Conservation (phyloP, 441 rosid species). For the Pelargonium myrrhifolium region DNA sequence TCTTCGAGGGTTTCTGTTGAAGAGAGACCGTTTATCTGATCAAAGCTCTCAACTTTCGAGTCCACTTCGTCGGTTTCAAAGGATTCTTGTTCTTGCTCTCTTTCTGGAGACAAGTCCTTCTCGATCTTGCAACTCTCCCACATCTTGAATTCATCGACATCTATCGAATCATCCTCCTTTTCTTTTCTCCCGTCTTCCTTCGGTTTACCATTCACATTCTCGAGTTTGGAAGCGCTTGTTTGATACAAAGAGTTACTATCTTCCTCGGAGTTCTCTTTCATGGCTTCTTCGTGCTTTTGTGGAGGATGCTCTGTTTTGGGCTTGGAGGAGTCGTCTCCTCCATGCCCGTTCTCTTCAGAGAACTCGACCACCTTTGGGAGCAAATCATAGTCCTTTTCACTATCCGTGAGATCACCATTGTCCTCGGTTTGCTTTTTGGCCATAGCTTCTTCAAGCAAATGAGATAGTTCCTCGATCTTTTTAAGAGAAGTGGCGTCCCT, state of each 20-base stretch:
- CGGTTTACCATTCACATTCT: constrained; percentile 40
- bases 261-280: constrained; percentile 36
- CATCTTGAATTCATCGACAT: constrained; percentile 67
- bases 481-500: constrained; percentile 47
- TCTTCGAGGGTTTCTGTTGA: constrained; percentile 46
- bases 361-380: constrained; percentile 88
- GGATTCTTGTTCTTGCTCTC: constrained; percentile 60
- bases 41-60: constrained; percentile 51
- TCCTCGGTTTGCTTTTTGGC: constrained; percentile 46
- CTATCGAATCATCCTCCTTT: constrained; percentile 49
- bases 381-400: constrained; percentile 87
- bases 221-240: constrained; percentile 23
- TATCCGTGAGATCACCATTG: constrained; percentile 71
- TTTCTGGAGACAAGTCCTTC: constrained; percentile 71
- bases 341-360: constrained; percentile 84
- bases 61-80: constrained; percentile 51
- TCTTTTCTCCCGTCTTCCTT: constrained; percentile 48
- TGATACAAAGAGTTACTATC: constrained; percentile 29
- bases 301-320: constrained; percentile 34
- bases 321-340: constrained; percentile 43
- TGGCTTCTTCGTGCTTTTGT: constrained; percentile 26
- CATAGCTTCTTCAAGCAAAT: constrained; percentile 73
- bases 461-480: constrained; percentile 64
- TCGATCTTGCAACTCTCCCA: constrained; percentile 96
- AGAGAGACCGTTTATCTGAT: constrained; percentile 50